Evolutionary conservation across 2,329 filamentous ascomycete genomes (phyloP), one percentile per base, ranked within the genome.

Genomic region (Lecanosticta acicola): DNA sequence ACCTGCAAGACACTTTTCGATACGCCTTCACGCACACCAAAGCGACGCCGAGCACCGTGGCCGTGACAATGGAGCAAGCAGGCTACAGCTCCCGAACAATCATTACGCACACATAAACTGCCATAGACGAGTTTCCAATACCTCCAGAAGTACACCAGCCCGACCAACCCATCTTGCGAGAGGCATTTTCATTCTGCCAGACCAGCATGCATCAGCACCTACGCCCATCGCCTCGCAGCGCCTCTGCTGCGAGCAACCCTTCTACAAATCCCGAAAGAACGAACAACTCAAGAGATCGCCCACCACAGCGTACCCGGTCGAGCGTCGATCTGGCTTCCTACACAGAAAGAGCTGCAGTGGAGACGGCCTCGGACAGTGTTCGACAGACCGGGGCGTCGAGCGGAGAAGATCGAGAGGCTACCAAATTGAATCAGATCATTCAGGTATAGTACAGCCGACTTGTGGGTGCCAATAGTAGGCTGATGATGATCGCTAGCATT

Each of bases 371-470:
- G 17, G 50, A 55, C 38, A 39, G 43, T 11, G 42, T 74, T 48
- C 72, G 72, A 43, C 68, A 75, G 21, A 71, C 69, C 43, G 65
- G 38, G 41, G 49, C 53, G 17, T 36, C 53, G 13, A 45, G 50
- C 20, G 49, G 48, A 19, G 78, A 79, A 38, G 80, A 77, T 44
- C 77, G 75, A 58, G 86, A 91, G 56, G 80, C 70, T 84, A 65
- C 80, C 78, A 93, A 93, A 72, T 75, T 96, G 57, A 93, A 94
- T 66, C 89, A 95, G 70, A 93, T 97, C 62, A 83, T 96, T 59
- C 87, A 93, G 78, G 89, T 94, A 72, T 51, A n/a, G n/a, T n/a
- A n/a, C n/a, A n/a, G n/a, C n/a, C n/a, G 70, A 59, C 17, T 50
- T 34, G 19, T 9, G 14, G 8, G 16, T 10, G 35, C 14, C 21